Conservation (phyloP, 2,329 filamentous ascomycete genomes). For the Trichoderma brevicompactum region DNA sequence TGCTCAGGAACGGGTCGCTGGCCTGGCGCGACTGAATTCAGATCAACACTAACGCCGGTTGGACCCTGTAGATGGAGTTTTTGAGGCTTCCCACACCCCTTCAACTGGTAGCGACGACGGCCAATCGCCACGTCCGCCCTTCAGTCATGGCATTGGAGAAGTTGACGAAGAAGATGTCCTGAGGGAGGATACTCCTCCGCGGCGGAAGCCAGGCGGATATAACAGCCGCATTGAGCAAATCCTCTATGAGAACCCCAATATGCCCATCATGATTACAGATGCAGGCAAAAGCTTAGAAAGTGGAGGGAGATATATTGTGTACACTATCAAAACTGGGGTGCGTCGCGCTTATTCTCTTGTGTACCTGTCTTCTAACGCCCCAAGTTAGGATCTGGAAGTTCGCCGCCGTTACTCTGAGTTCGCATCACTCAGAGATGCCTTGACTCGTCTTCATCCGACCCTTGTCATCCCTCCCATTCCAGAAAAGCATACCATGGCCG, state of each 20-base stretch:
- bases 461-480: conserved; percentile 95
- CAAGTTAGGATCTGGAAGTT: conserved; percentile 83
- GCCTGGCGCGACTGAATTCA: background rate
- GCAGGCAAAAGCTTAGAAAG: conserved; percentile 95
- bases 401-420: conserved; percentile 96
- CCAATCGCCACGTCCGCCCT: conserved; percentile 42
- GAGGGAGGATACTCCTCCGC: conserved; percentile 53
- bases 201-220: conserved; percentile 81
- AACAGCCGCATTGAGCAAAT: conserved; percentile 97
- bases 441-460: conserved; percentile 91
- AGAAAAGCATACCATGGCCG: conserved; percentile 98
- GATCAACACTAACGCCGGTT: conserved; percentile 5
- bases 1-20: background rate
- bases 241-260: conserved; percentile 89
- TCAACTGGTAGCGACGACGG: conserved; percentile 72
- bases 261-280: conserved; percentile 89
- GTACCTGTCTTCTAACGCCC: conserved; percentile 11
- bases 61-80: conserved; percentile 45
- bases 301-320: conserved; percentile 92
- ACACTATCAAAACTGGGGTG: conserved; percentile 95
- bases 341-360: conserved; percentile 35
- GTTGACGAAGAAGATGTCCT: conserved; percentile 55
- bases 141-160: conserved; percentile 37
- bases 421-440: conserved; percentile 82
- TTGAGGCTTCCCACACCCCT: conserved; percentile 72